Percentiles rank a stretch among this genome's conserved stretches.
These are phyloP conservation scores for Teratosphaeria nubilosa DNA, from an alignment of 2,329 filamentous ascomycete genomes.

Conservation along the genomic window DNA sequence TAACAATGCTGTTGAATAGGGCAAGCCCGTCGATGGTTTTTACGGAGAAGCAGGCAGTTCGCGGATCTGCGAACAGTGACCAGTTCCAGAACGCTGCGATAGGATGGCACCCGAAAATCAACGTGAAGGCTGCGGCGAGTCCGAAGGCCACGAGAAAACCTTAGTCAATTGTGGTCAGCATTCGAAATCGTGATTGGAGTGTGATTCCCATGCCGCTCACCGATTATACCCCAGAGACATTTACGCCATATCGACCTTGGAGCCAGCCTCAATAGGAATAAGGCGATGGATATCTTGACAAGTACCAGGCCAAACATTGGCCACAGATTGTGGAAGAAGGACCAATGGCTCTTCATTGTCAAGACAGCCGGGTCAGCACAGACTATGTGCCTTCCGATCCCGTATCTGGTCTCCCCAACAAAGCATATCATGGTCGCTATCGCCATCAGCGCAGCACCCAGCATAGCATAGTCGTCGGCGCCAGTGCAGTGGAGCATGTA, in stretches of 20 bases:
- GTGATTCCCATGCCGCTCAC: constrained; percentile 15
- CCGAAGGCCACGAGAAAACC: constrained; percentile 35
- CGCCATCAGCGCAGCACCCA: constrained; percentile 29
- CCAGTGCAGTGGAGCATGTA: constrained; percentile 40
- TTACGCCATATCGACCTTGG: constrained; percentile 30
- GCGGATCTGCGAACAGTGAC: constrained; percentile 22
- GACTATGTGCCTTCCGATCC: constrained; percentile 37
- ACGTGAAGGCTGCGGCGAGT: constrained; percentile 34
- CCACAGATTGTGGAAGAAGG: constrained; percentile 39
- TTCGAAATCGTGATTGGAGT: not conserved
- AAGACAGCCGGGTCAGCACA: constrained; percentile 21
- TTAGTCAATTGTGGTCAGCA: constrained; percentile 15
- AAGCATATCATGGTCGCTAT: constrained; percentile 32
- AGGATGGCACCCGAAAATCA: constrained; percentile 40
- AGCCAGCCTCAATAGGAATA: constrained; percentile 36
- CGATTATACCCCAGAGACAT: constrained; percentile 34
- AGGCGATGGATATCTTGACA: constrained; percentile 40
- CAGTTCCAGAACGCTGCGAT: constrained; percentile 37
- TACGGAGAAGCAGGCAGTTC: constrained; percentile 35
- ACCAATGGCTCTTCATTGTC: constrained; percentile 30
- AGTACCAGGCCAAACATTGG: constrained; percentile 35
- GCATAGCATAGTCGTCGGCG: constrained; percentile 40
- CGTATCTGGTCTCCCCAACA: constrained; percentile 34
- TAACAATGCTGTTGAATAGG: constrained; percentile 37
- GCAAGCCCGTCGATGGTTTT: constrained; percentile 34